Base-by-base conservation (phyloP, 1,284 basidiomycete species). In the Cystobasidium pallidum region DNA sequence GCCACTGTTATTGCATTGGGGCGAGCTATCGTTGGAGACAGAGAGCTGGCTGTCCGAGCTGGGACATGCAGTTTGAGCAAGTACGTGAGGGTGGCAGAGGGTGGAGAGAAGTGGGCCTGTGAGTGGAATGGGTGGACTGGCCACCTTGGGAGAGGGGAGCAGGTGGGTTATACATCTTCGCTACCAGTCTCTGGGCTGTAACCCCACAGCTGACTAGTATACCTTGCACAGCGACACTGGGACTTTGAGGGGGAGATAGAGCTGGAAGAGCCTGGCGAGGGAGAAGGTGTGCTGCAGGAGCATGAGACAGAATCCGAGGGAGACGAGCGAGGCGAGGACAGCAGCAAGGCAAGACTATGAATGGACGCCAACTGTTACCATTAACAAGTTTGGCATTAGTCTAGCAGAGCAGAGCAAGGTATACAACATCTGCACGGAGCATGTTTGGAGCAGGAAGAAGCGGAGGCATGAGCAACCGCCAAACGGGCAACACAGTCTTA, bases 1-100 rank as follows among this genome's bases (percentile, higher is more conserved):
- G 68, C 68, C 28, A 71, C 68, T 21, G 68, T 71, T 51, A 71
- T 71, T 49, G 55, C 68, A 61, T 52, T 71, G n/a, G 59, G 59
- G n/a, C 52, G 68, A 41, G 68, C 68, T 41, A 36, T 71, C 39
- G 52, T 32, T 6, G 61, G 52, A 15, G 61, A 71, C 26, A 51
- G 45, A 51, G 36, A 57, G 21, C 24, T 52, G 59, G 68, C 28
- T 7, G 39, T 71, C 24, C 17, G 68, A 54, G 68, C 68, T 39
- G 68, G 68, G 21, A 71, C 68, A 10, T 71, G 68, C 41, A 54
- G 47, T 28, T 41, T 71, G 49, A 54, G 57, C 24, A 30, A 32
- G 17, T 71, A 71, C 34, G 41, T 47, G 19, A 21, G 68, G 21
- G 28, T 10, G 36, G 54, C 24, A 34, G 11, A 28, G 41, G 26